Conservation (phyloP, 805 yeast species). For the Ogataea paraovalis region DNA sequence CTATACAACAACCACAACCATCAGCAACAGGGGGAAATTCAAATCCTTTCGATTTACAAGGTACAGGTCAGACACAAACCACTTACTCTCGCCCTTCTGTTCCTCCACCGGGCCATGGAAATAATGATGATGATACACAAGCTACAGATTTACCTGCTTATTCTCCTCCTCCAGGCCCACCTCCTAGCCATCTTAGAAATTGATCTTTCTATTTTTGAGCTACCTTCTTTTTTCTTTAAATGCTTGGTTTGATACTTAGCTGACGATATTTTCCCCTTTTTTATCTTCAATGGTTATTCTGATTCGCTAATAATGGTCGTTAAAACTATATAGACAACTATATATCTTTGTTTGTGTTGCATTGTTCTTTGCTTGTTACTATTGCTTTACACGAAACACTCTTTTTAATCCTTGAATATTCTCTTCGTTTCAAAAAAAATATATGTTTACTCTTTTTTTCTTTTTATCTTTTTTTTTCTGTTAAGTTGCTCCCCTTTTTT, state of each 20-base stretch:
- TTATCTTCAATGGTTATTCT: neutral
- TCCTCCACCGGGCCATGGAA: constrained; percentile 2
- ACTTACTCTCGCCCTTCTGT: neutral
- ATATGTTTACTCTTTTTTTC: too few relatives aligned
- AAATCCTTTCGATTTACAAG: constrained; percentile 11
- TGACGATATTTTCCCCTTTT: neutral
- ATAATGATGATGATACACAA: neutral
- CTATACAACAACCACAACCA: neutral
- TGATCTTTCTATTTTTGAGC: neutral
- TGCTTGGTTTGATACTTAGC: neutral
- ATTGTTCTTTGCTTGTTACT: too few relatives aligned
- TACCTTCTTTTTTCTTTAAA: neutral
- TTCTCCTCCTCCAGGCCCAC: constrained; percentile 22
- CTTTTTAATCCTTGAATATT: too few relatives aligned
- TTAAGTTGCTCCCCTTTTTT: too few relatives aligned
- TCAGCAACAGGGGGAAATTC: neutral
- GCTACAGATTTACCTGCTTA: constrained; percentile 7
- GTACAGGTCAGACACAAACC: constrained; percentile 9
- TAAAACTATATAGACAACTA: too few relatives aligned
- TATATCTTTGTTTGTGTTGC: too few relatives aligned
- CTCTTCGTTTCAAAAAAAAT: too few relatives aligned
- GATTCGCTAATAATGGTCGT: neutral
- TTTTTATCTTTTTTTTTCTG: too few relatives aligned
- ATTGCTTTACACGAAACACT: too few relatives aligned
- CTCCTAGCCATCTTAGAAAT: constrained; percentile 13